phyloP scores from a whole-genome alignment of 2,329 filamentous ascomycete species.

The Sordariomycetes sp. region DNA sequence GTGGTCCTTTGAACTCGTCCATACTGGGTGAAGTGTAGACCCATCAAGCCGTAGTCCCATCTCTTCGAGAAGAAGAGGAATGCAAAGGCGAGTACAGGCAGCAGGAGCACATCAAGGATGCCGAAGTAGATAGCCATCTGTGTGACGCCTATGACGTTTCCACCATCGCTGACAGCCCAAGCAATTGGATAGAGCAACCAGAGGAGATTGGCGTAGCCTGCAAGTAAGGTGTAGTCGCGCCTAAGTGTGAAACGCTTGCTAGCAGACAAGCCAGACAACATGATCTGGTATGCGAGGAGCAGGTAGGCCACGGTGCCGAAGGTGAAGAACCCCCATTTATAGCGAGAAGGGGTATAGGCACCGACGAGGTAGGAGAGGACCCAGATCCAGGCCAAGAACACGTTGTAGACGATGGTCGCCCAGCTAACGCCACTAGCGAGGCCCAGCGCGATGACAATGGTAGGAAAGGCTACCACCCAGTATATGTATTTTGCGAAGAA shows the following conservation, averaged over 20 bases:
- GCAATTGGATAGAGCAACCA: conserved; percentile 52
- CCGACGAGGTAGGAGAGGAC: conserved; percentile 38
- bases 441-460: conserved; percentile 33
- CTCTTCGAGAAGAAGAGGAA: conserved; percentile 32
- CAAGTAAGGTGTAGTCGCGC: conserved; percentile 33
- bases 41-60: conserved; percentile 43
- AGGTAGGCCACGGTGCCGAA: conserved; percentile 39
- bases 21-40: conserved; percentile 46
- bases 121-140: conserved; percentile 41
- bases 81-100: conserved; percentile 31
- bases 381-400: conserved; percentile 39
- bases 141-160: conserved; percentile 37
- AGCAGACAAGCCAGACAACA: conserved; percentile 25
- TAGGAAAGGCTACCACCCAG: conserved; percentile 42
- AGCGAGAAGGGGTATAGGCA: conserved; percentile 36
- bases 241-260: conserved; percentile 30
- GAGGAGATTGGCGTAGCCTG: conserved; percentile 38
- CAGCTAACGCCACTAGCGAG: conserved; percentile 43
- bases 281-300: conserved; percentile 33
- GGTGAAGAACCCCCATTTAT: conserved; percentile 50
- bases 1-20: conserved; percentile 34
- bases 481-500: conserved; percentile 48
- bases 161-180: conserved; percentile 40
- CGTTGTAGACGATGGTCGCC: conserved; percentile 43
- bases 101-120: conserved; percentile 37